Evolutionary conservation across 163 green algal species (phyloP).

Genomic region (Scenedesmus sp.): DNA sequence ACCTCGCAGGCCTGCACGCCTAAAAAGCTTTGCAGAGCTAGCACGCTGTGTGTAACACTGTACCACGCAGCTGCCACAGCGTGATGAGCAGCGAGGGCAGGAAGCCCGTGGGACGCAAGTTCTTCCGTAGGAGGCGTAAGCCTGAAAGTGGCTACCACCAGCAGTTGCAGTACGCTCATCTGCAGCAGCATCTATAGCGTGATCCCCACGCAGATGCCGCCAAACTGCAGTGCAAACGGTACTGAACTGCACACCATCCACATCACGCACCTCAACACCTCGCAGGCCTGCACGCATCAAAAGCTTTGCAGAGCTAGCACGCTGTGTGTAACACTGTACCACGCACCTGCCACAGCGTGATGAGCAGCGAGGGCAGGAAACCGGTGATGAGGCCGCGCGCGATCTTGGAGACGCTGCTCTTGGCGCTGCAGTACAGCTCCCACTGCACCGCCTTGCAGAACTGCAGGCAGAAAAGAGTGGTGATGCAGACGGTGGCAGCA

Average conservation of each 20-base stretch:
- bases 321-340: background rate
- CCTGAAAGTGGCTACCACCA: too few species aligned
- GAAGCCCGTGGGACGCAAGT: slow-evolving; percentile 61
- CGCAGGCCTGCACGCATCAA: background rate
- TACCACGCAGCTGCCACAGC: slow-evolving; percentile 68
- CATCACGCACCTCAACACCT: background rate
- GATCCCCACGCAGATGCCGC: background rate
- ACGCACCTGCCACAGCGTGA: slow-evolving; percentile 74
- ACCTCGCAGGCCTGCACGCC: background rate
- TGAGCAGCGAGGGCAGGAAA: slow-evolving; percentile 71
- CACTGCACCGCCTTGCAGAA: slow-evolving; percentile 12
- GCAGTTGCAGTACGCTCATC: background rate
- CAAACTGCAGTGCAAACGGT: background rate
- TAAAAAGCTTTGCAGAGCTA: background rate
- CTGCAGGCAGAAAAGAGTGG: background rate
- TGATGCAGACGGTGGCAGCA: background rate
- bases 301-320: background rate
- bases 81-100: slow-evolving; percentile 72
- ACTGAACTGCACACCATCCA: background rate
- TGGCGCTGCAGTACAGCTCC: slow-evolving; percentile 51
- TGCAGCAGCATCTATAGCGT: slow-evolving; percentile 48
- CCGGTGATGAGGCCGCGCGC: slow-evolving; percentile 62
- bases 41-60: background rate
- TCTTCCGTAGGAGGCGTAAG: background rate
- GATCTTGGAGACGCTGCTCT: slow-evolving; percentile 10